A percentile compares a stretch with the other conserved stretches of the same genome.
phyloP scores from a whole-genome alignment of 768 basidiomycete species.

The Paxillus rubicundulus region DNA sequence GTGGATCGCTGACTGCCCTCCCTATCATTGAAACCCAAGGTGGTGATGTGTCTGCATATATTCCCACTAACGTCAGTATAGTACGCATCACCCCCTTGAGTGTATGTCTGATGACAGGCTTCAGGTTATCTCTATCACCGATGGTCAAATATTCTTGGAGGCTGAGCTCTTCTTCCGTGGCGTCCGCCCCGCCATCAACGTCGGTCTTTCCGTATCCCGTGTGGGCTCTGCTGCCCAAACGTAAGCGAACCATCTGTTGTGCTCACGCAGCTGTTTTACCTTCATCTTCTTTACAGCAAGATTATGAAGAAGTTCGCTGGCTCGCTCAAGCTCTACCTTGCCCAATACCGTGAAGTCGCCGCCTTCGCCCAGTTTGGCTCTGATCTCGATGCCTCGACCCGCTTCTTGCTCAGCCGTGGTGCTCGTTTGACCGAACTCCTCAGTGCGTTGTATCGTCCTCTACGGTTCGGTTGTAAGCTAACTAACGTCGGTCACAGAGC shows the following conservation, averaged over 20 bases:
- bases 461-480: slow-evolving; percentile 6
- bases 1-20: slow-evolving; percentile 96
- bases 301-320: slow-evolving; percentile 99
- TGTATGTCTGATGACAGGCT: slow-evolving; percentile 2
- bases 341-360: slow-evolving; percentile 99
- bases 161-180: slow-evolving; percentile 99
- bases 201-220: slow-evolving; percentile 99
- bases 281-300: slow-evolving; percentile 49
- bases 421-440: slow-evolving; percentile 96
- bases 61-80: slow-evolving; percentile 78
- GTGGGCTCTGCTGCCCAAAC: slow-evolving; percentile 99
- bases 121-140: slow-evolving; percentile 99
- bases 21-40: slow-evolving; percentile 99
- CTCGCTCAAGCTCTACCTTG: slow-evolving; percentile 99
- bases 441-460: slow-evolving; percentile 47
- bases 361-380: slow-evolving; percentile 99
- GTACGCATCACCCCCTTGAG: not conserved
- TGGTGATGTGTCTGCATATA: slow-evolving; percentile 99
- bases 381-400: slow-evolving; percentile 98
- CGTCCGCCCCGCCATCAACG: slow-evolving; percentile 99
- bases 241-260: slow-evolving; percentile 46
- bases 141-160: slow-evolving; percentile 99
- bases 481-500: slow-evolving; percentile 54
- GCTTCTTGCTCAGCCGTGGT: slow-evolving; percentile 97
- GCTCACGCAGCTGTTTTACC: not conserved